Evolutionary conservation across 306 rosid genomes (phyloP).

Genomic region (Glycyrrhiza uralensis): DNA sequence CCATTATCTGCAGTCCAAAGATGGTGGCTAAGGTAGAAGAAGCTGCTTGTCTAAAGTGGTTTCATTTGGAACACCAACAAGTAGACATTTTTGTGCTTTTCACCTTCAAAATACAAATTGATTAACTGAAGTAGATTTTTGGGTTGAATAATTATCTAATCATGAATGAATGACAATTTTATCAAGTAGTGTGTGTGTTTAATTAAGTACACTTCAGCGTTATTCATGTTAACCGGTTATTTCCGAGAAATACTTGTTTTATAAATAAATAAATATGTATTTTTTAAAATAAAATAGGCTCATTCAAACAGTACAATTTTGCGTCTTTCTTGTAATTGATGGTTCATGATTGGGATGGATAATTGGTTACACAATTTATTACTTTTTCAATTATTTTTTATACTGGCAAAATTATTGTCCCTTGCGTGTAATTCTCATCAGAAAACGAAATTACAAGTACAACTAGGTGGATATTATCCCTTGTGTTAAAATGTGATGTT

Average conservation of each 20-base stretch:
- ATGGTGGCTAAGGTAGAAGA: conserved; percentile 92
- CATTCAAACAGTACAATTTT: no score
- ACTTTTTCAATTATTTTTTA: no score
- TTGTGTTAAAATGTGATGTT: no score
- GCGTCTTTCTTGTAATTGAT: no score
- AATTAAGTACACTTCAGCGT: neutral
- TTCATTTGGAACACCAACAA: conserved; percentile 13
- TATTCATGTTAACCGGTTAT: neutral
- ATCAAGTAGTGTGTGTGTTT: neutral
- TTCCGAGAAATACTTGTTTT: neutral
- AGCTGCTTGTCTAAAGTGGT: conserved; percentile 4
- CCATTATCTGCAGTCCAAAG: conserved; percentile 74
- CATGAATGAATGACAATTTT: neutral
- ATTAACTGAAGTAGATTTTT: conserved; percentile 20
- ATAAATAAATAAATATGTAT: neutral
- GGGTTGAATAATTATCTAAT: conserved; percentile 28
- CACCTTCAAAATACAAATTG: conserved; percentile 15
- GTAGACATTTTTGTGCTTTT: conserved; percentile 22
- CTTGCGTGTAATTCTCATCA: no score
- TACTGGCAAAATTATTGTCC: no score
- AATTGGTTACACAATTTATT: no score
- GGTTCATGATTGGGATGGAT: no score
- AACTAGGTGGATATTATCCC: no score
- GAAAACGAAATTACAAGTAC: no score
- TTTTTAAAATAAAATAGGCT: no score